Percentiles rank a stretch among this genome's conserved stretches.
Conservation (phyloP, 257 asterid species). For the Solanum raphanifolium region DNA sequence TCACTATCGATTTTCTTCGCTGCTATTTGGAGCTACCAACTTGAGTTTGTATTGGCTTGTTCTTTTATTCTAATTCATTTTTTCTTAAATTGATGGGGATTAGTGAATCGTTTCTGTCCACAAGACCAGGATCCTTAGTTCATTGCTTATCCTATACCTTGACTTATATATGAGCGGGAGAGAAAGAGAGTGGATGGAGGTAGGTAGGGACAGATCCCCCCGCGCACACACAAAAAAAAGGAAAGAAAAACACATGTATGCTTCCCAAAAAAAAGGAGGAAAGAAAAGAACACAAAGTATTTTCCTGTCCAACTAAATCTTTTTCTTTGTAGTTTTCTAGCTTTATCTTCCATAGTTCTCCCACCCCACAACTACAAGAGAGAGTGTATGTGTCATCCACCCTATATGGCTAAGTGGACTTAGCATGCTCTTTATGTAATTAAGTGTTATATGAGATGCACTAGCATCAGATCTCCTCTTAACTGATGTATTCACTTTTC, state of each 20-base stretch:
- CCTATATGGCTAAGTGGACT: background rate
- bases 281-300: background rate
- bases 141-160: background rate
- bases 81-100: background rate
- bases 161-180: background rate
- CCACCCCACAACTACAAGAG: background rate
- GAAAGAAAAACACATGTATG: background rate
- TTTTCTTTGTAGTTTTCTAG: background rate
- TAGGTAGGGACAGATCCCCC: background rate
- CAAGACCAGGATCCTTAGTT: background rate
- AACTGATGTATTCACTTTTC: conserved; percentile 4
- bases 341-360: background rate
- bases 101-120: background rate
- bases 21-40: background rate
- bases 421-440: background rate
- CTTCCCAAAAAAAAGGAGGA: background rate
- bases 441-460: background rate
- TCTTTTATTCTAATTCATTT: background rate
- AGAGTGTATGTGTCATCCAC: background rate
- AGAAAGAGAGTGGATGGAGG: background rate
- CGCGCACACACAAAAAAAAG: background rate
- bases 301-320: background rate
- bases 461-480: conserved; percentile 2
- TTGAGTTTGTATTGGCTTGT: background rate
- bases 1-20: background rate